phyloP scores from a whole-genome alignment of 2,329 filamentous ascomycete genomes.

The Cadophora gregata region DNA sequence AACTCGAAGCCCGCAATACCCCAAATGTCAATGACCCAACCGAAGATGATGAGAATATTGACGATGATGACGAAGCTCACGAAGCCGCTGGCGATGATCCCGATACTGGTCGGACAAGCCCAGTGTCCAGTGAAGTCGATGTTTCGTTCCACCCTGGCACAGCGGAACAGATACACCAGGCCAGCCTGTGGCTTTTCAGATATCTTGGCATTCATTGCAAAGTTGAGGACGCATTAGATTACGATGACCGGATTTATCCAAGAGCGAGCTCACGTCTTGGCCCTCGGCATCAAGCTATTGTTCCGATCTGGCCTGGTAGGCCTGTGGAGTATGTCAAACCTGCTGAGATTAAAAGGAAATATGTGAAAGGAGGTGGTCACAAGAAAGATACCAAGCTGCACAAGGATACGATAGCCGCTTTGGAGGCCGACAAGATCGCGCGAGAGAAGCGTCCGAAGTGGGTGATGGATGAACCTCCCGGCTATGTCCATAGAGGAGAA shows the following conservation, averaged over 20 bases:
- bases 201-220: conserved; percentile 96
- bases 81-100: conserved; percentile 54
- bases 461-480: conserved; percentile 88
- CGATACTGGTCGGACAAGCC: conserved; percentile 68
- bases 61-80: conserved; percentile 76
- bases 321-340: conserved; percentile 92
- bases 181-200: conserved; percentile 93
- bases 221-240: conserved; percentile 93
- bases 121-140: conserved; percentile 62
- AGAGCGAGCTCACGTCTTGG: conserved; percentile 92
- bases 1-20: conserved; percentile 87
- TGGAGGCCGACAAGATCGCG: conserved; percentile 81
- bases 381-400: conserved; percentile 79
- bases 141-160: conserved; percentile 65
- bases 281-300: conserved; percentile 87
- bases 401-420: conserved; percentile 78
- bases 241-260: conserved; percentile 97
- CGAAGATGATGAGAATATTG: conserved; percentile 67
- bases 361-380: conserved; percentile 62
- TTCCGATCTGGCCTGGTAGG: conserved; percentile 82
- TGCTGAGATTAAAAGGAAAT: conserved; percentile 81
- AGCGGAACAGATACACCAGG: conserved; percentile 87
- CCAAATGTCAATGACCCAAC: conserved; percentile 72
- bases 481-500: conserved; percentile 84
- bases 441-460: conserved; percentile 87